Base-by-base conservation (phyloP, 2,329 filamentous ascomycete species). In the Verticillium longisporum region DNA sequence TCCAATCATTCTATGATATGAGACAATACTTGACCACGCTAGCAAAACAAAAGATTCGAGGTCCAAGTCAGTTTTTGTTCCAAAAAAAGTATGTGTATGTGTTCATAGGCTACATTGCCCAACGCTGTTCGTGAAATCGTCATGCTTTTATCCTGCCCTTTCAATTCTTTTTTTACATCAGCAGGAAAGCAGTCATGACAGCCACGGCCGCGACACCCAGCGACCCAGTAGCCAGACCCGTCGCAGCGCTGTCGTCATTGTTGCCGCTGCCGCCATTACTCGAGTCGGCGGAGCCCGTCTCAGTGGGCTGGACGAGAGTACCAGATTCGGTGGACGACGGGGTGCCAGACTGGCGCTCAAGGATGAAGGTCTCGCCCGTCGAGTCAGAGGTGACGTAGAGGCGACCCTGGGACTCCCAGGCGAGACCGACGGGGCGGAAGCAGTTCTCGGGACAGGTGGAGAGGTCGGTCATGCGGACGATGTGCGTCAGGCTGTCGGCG, bases 331-430 rank as follows among this genome's bases (percentile, higher is more conserved):
- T 61, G 7, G 61, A 58, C 0, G 61, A 63, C 18, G 64, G 64
- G 9, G 41, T 50, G 6, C 15, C 14, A 15, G 62, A 57, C 11
- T 45, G 56, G 56, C 63, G 64, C 37, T 71, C 68, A 59, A 86
- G 68, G 4, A 89, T 80, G 66, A 83, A 89, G 53, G 90, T 80
- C 75, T 90, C 87, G 6, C 87, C 88, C 0, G 86, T 87, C 14
- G 77, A 70, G 69, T 90, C 88, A 4, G 81, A 85, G 61, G 77
- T 83, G 76, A 89, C 81, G 72, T 83, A 90, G 9, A 90, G 72
- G 6, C 87, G 75, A 7, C 80, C 83, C 53, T 78, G 66, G 9
- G 65, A 64, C 69, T 84, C 81, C 65, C 79, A 75, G 1, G 79
- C 79, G 6, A 90, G 73, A 1, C 85, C 84, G 1, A 85, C 85